phyloP scores from a whole-genome alignment of 2,329 filamentous ascomycete species.

The Sporothrix phasma region DNA sequence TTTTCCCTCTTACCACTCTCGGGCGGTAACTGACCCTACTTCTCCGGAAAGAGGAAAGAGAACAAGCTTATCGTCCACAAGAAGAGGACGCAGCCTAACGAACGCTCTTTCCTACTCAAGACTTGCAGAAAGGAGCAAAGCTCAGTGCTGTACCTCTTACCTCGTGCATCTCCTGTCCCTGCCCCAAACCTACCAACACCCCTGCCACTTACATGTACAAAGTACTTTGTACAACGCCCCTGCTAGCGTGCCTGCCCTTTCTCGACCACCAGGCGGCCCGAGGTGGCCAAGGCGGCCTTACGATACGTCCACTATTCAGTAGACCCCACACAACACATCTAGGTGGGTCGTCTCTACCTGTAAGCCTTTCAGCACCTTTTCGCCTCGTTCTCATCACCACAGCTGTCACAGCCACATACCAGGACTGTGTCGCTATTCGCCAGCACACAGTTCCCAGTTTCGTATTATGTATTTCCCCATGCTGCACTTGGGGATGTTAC shows the following conservation, averaged over 20 bases:
- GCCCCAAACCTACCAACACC: neutral
- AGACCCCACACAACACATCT: no score
- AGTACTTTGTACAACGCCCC: neutral
- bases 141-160: neutral
- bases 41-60: neutral
- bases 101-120: neutral
- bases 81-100: neutral
- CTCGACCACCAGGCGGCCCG: conserved; percentile 9
- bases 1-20: neutral
- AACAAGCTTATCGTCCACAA: neutral
- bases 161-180: neutral
- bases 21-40: neutral
- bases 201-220: neutral
- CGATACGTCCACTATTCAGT: neutral
- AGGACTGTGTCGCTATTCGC: neutral
- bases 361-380: neutral
- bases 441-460: neutral
- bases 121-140: neutral
- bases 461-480: neutral
- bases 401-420: neutral
- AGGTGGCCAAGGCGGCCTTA: neutral
- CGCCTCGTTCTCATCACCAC: neutral
- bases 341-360: neutral
- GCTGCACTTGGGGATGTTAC: neutral
- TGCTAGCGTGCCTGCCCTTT: neutral